These are phyloP conservation scores for Candida caryicola DNA, from an alignment of 805 yeast genomes.

Conservation along the genomic window DNA sequence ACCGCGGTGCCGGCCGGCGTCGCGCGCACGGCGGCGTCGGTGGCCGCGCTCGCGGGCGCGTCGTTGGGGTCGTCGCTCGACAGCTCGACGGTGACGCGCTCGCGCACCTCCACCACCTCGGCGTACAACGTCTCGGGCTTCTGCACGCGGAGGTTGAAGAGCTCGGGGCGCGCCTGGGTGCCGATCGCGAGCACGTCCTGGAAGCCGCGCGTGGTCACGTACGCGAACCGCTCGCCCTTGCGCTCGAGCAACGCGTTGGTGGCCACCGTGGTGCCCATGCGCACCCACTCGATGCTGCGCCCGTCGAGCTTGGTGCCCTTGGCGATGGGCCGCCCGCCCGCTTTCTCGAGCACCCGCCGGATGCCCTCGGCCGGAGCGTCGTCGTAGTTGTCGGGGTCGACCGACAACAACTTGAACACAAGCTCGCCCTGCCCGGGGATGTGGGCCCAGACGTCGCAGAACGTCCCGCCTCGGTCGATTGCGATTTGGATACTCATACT, in stretches of 20 bases:
- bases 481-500: slow-evolving; percentile 25
- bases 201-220: slow-evolving; percentile 85
- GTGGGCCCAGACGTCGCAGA: slow-evolving; percentile 67
- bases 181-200: slow-evolving; percentile 81
- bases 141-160: slow-evolving; percentile 75
- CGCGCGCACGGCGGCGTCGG: slow-evolving; percentile 33
- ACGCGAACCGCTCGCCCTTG: slow-evolving; percentile 84
- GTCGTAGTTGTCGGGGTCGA: slow-evolving; percentile 79
- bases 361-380: slow-evolving; percentile 96
- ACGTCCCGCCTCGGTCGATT: slow-evolving; percentile 75
- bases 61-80: slow-evolving; percentile 69
- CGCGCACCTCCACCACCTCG: slow-evolving; percentile 80
- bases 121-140: slow-evolving; percentile 73
- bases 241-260: slow-evolving; percentile 92
- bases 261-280: slow-evolving; percentile 95
- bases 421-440: slow-evolving; percentile 53
- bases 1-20: slow-evolving; percentile 33
- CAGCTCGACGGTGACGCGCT: slow-evolving; percentile 73
- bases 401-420: slow-evolving; percentile 77
- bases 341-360: slow-evolving; percentile 66
- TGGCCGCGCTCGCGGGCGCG: slow-evolving; percentile 15
- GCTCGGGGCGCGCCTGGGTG: slow-evolving; percentile 86
- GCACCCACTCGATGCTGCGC: slow-evolving; percentile 58
- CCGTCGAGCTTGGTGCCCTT: slow-evolving; percentile 57
- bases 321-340: slow-evolving; percentile 53